Conservation (phyloP, 192 early-diverging fungal species). For the Entomortierella beljakovae region DNA sequence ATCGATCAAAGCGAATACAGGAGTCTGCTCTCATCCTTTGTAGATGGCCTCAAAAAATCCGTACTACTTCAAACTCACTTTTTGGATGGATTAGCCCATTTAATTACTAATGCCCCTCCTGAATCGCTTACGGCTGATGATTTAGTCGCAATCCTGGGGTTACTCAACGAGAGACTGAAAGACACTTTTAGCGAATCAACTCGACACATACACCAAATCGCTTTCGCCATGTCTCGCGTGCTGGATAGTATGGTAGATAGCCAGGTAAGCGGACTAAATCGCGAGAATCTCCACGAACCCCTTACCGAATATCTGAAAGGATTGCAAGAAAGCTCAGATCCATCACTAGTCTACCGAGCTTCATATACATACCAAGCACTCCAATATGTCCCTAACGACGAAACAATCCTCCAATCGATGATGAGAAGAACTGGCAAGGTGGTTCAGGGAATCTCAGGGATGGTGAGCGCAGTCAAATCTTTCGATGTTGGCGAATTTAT, state of each 20-base stretch:
- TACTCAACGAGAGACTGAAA: neutral
- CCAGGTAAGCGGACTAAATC: neutral
- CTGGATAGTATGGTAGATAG: constrained; percentile 7
- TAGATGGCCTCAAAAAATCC: neutral
- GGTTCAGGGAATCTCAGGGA: neutral
- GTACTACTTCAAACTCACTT: neutral
- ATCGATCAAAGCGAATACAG: neutral
- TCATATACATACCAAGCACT: constrained; percentile 1
- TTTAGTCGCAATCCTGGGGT: neutral
- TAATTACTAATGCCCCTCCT: neutral
- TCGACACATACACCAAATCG: neutral
- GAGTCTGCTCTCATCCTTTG: neutral
- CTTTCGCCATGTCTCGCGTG: constrained; percentile 3
- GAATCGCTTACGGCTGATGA: neutral
- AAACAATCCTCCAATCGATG: neutral
- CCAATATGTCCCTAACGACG: constrained; percentile 1
- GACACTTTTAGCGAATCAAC: constrained; percentile 1
- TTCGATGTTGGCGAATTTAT: neutral
- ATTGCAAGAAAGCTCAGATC: neutral
- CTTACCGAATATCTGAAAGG: neutral
- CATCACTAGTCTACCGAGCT: constrained; percentile 5
- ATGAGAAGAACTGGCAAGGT: neutral
- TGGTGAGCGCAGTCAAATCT: constrained; percentile 3
- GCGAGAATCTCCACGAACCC: neutral
- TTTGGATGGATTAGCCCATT: neutral